Conservation (phyloP, 306 rosid genomes). For the Ceratonia siliqua region DNA sequence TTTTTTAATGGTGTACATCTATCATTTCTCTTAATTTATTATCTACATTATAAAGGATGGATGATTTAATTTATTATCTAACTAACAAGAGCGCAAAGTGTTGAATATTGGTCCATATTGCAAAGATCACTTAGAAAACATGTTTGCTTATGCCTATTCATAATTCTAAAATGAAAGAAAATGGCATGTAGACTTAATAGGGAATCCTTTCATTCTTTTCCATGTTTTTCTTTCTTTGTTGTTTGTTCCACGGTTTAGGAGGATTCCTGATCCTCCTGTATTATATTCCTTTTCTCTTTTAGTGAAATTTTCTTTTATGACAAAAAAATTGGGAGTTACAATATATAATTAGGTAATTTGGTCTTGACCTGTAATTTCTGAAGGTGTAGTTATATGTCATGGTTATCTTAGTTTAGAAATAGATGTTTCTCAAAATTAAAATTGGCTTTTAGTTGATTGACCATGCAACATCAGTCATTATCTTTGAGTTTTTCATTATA, state of each 20-base stretch:
- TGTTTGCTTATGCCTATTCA: background rate
- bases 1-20: too few species aligned
- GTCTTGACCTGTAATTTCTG: background rate
- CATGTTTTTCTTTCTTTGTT: background rate
- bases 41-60: background rate
- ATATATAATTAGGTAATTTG: background rate
- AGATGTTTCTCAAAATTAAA: background rate
- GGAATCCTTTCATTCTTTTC: too few species aligned
- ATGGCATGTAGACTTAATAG: background rate
- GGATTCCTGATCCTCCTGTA: background rate
- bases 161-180: background rate
- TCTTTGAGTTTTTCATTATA: conserved; percentile 30
- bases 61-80: background rate
- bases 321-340: background rate
- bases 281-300: background rate
- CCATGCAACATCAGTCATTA: conserved; percentile 8
- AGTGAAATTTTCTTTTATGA: background rate
- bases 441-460: conserved; percentile 7
- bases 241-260: background rate
- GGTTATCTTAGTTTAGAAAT: conserved; percentile 20
- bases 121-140: background rate
- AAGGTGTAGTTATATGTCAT: background rate
- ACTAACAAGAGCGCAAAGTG: background rate
- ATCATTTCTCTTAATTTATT: too few species aligned
- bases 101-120: background rate